These are phyloP conservation scores for Fusarium drepaniforme DNA, from an alignment of 2,329 filamentous ascomycete species.

Conservation along the genomic window DNA sequence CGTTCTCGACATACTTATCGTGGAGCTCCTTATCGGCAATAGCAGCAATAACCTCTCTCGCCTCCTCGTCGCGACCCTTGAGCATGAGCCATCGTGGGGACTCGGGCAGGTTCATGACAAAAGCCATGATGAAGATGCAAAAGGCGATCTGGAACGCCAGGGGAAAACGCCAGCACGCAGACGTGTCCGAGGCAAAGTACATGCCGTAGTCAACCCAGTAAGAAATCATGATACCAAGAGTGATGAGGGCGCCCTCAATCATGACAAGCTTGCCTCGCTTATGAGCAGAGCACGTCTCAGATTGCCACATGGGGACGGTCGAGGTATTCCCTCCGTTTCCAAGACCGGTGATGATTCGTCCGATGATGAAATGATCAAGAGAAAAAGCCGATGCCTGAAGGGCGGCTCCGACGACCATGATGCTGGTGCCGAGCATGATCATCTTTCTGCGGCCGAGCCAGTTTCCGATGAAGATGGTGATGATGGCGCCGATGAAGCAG, in stretches of 20 bases:
- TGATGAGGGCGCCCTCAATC: constrained; percentile 70
- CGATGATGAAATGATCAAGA: constrained; percentile 67
- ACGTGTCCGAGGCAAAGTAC: constrained; percentile 58
- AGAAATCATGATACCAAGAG: constrained; percentile 66
- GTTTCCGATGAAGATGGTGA: constrained; percentile 75
- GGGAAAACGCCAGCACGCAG: constrained; percentile 68
- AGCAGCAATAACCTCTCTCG: constrained; percentile 60
- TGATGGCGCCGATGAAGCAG: constrained; percentile 73
- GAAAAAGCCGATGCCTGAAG: constrained; percentile 69
- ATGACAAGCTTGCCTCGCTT: constrained; percentile 72
- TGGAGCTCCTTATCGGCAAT: constrained; percentile 67
- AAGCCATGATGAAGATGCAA: constrained; percentile 66
- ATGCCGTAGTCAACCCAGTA: constrained; percentile 73
- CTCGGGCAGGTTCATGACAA: constrained; percentile 67
- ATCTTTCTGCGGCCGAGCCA: constrained; percentile 69
- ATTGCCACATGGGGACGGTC: constrained; percentile 71
- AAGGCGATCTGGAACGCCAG: constrained; percentile 68
- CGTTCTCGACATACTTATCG: constrained; percentile 68
- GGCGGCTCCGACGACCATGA: constrained; percentile 69
- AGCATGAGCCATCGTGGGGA: constrained; percentile 63
- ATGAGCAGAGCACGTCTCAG: constrained; percentile 68
- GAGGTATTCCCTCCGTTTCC: constrained; percentile 70
- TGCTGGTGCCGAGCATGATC: constrained; percentile 69
- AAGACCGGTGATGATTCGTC: constrained; percentile 69
- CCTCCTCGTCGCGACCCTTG: constrained; percentile 61